Evolutionary conservation across 768 basidiomycete species (phyloP), one percentile per base, ranked within the genome.

Genomic region (Russula sp.): DNA sequence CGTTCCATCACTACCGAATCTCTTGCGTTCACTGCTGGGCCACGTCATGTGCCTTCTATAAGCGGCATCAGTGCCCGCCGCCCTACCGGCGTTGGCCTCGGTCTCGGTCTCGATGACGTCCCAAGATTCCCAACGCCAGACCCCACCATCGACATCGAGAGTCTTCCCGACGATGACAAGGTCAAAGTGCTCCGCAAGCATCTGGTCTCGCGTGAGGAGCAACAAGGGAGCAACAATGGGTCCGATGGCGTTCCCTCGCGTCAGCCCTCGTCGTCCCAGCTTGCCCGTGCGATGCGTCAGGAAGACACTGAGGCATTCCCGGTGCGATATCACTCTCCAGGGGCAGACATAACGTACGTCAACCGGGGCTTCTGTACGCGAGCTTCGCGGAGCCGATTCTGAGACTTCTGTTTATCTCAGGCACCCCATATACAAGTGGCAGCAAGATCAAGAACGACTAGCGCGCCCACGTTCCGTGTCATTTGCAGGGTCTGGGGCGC

Each of bases 381-480:
- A 2, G 39, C 22, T 20, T 4, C 2, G 55, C 18, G 32, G 9
- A 22, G 37, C n/a, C 34, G 20, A 22, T 40, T 54, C 49, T 42
- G 31, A 54, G 1, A 6, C 32, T 34, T 32, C 13, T 50, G 1
- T 31, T 44, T 31, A 51, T 1, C 6, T 37, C 66, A 90, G 89
- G 18, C 94, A 96, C 70, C 87, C 87, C 66, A 89, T 98, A 45
- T 98, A 97, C 79, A 98, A 97, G 75, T 98, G 94, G 89, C 89
- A 94, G 65, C 79, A 84, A 16, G 88, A 89, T 68, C 84, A 86
- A 59, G 81, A 80, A 31, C 82, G 86, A 61, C 80, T 77, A 18
- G 77, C 74, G 13, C 83, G 91, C 47, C 77, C 81, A 18, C 87
- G 91, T 44, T 78, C 88, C n/a, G 80, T 83, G 42, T 92, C 90